Evolutionary conservation across 2,329 filamentous ascomycete species (phyloP).

Genomic region (Hypoxylon sp.): DNA sequence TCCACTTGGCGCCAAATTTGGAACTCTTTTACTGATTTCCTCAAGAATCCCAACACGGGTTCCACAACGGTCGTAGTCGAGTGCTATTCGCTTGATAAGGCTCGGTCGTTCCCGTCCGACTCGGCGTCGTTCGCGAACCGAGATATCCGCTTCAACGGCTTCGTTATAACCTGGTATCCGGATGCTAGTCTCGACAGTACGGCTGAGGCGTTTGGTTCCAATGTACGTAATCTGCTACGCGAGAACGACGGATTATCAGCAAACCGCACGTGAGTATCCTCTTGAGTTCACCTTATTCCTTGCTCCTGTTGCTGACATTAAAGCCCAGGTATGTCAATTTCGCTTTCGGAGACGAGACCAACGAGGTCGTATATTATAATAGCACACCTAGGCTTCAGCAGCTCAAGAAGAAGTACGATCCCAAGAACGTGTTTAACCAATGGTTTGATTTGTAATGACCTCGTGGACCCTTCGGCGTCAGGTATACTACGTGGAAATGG

Average conservation of each 20-base stretch:
- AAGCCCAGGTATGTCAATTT: constrained; percentile 54
- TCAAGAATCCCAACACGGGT: constrained; percentile 50
- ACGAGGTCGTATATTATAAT: constrained; percentile 48
- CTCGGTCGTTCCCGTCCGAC: constrained; percentile 40
- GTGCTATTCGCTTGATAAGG: constrained; percentile 57
- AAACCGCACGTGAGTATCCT: constrained; percentile 44
- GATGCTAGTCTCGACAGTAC: constrained; percentile 55
- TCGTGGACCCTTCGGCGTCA: not conserved
- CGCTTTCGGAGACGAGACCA: constrained; percentile 53
- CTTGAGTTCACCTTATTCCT: not conserved
- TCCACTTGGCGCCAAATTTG: constrained; percentile 58
- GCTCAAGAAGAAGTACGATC: constrained; percentile 52
- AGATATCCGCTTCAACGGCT: constrained; percentile 55
- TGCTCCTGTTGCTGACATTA: constrained; percentile 8
- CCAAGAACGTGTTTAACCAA: constrained; percentile 49
- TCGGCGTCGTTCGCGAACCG: constrained; percentile 52
- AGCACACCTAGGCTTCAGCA: constrained; percentile 48
- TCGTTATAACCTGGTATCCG: constrained; percentile 59
- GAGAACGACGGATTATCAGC: constrained; percentile 35
- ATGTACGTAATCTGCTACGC: constrained; percentile 52
- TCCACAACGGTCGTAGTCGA: constrained; percentile 56
- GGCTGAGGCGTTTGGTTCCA: constrained; percentile 55
- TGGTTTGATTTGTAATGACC: constrained; percentile 46
- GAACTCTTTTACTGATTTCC: constrained; percentile 57
- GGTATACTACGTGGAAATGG: not conserved